phyloP scores from a whole-genome alignment of 2,329 filamentous ascomycete genomes.

The Apiospora kogelbergensis region DNA sequence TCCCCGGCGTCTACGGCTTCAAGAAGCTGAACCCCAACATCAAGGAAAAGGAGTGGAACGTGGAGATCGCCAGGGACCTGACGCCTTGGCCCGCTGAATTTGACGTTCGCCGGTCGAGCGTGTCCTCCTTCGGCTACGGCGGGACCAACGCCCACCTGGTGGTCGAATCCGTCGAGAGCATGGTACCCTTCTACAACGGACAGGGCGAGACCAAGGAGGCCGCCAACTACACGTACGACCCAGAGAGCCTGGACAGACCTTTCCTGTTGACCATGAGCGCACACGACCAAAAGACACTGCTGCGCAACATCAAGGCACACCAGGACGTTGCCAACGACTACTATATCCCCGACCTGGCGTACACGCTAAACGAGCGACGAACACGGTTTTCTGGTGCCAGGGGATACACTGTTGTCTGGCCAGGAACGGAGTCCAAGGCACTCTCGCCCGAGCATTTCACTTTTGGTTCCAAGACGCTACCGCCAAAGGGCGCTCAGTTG shows the following conservation, averaged over 20 bases:
- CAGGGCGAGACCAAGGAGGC: conserved; percentile 10
- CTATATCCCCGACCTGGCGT: conserved; percentile 19
- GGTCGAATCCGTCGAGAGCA: conserved; percentile 9
- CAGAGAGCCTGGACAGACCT: background rate
- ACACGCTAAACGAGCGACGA: no score
- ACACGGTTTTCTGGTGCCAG: conserved; percentile 8
- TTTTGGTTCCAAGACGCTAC: conserved; percentile 20
- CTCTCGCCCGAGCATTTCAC: no score
- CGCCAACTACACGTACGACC: background rate
- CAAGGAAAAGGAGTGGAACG: conserved; percentile 12
- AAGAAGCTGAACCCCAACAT: conserved; percentile 11
- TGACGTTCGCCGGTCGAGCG: background rate
- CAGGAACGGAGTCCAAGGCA: no score
- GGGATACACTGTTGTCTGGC: background rate
- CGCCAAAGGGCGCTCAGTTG: no score
- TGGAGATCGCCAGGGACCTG: conserved; percentile 4
- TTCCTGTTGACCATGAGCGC: background rate
- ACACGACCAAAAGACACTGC: conserved; percentile 10
- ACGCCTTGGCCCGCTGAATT: background rate
- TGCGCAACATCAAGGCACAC: conserved; percentile 21
- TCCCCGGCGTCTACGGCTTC: background rate
- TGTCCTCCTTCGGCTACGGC: conserved; percentile 13
- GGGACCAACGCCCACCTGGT: conserved; percentile 18
- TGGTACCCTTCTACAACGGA: conserved; percentile 2
- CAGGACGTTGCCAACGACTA: conserved; percentile 19